phyloP scores from a whole-genome alignment of 441 rosid species.

The Gossypium trilobum region DNA sequence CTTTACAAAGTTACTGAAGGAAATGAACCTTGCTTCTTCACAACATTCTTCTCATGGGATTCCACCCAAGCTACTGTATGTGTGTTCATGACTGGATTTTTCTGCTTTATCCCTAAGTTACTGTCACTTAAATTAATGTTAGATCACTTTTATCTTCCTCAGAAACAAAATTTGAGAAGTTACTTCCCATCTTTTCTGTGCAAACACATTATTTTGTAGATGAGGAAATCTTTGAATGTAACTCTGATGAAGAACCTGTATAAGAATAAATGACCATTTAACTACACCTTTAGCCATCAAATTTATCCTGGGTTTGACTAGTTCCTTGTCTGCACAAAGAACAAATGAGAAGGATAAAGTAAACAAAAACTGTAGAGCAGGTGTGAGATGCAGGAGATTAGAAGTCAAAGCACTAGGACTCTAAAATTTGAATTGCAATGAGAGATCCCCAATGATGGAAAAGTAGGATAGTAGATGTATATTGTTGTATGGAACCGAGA shows the following conservation, averaged over 20 bases:
- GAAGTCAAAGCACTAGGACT: neutral
- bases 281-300: neutral
- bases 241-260: conserved; percentile 3
- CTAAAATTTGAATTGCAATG: neutral
- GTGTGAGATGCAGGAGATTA: neutral
- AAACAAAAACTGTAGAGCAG: neutral
- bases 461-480: neutral
- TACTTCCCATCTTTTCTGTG: neutral
- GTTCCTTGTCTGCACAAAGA: neutral
- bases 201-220: neutral
- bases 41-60: conserved; percentile 89
- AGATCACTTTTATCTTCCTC: neutral
- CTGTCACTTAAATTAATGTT: neutral
- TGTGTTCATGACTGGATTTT: conserved; percentile 16
- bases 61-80: conserved; percentile 62
- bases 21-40: conserved; percentile 90
- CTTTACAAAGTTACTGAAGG: conserved; percentile 85
- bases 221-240: neutral
- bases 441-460: neutral
- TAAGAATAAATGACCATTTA: conserved; percentile 1
- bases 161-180: conserved; percentile 1
- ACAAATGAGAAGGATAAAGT: neutral
- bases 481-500: neutral
- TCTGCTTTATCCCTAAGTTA: conserved; percentile 15
- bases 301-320: neutral